These are phyloP conservation scores for Aspergillus luchuensis DNA, from an alignment of 2,329 filamentous ascomycete genomes.

Conservation along the genomic window DNA sequence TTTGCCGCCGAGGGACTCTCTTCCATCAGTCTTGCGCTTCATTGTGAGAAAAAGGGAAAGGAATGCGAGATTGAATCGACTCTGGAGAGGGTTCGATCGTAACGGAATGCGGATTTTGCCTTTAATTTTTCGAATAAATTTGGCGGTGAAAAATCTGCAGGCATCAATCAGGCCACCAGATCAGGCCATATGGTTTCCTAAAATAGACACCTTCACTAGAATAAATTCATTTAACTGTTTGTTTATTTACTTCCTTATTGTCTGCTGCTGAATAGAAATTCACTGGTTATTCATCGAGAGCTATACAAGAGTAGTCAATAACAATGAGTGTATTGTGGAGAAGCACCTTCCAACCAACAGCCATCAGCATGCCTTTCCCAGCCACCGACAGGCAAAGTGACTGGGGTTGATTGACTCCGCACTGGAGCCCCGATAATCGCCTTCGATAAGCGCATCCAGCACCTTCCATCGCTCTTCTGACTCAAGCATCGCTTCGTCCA, in stretches of 20 bases:
- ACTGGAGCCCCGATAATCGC: slow-evolving; percentile 8
- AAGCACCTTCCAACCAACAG: too few species aligned
- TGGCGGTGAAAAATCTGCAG: slow-evolving; percentile 24
- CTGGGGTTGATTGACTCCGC: slow-evolving; percentile 5
- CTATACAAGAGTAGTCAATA: neutral
- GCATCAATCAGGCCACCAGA: slow-evolving; percentile 21
- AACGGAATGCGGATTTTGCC: slow-evolving; percentile 10
- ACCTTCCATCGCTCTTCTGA: neutral
- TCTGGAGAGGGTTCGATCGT: neutral
- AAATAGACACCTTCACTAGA: neutral
- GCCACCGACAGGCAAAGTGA: too few species aligned
- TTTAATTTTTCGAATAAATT: slow-evolving; percentile 10
- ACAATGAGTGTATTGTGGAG: too few species aligned
- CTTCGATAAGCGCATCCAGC: slow-evolving; percentile 9
- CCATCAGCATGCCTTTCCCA: too few species aligned
- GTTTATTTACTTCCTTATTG: too few species aligned
- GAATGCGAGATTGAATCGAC: neutral
- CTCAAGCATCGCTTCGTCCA: neutral
- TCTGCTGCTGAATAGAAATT: too few species aligned
- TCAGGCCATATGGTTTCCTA: slow-evolving; percentile 20
- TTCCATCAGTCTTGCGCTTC: slow-evolving; percentile 48
- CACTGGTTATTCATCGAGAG: neutral
- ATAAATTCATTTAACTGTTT: too few species aligned
- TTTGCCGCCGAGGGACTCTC: slow-evolving; percentile 33
- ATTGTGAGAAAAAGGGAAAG: slow-evolving; percentile 27